Evolutionary conservation across 192 early-diverging fungal species (phyloP).

Genomic region (Glomus cerebriforme): DNA sequence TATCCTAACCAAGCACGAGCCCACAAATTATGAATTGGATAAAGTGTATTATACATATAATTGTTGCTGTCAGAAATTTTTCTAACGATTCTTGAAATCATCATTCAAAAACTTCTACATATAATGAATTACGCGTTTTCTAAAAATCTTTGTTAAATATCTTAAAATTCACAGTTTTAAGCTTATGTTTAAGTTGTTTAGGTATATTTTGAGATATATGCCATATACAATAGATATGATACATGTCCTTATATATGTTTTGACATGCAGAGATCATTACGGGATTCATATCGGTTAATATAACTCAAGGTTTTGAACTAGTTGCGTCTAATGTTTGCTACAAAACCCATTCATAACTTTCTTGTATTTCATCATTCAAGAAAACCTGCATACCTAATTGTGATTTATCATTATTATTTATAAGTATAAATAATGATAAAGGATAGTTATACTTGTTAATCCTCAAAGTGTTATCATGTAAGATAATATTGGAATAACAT

Average conservation of each 20-base stretch:
- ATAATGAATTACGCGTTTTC: background rate
- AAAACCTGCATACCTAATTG: background rate
- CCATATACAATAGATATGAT: conserved; percentile 1
- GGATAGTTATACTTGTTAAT: no score
- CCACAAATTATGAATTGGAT: background rate
- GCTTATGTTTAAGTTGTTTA: background rate
- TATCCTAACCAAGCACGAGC: background rate
- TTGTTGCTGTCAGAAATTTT: background rate
- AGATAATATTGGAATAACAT: no score
- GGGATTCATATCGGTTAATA: background rate
- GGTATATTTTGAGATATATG: background rate
- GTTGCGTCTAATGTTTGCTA: background rate
- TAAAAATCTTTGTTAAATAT: background rate
- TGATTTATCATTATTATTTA: background rate
- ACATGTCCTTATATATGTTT: background rate
- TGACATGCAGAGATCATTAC: background rate
- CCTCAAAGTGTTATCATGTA: no score
- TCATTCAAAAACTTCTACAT: background rate
- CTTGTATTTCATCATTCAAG: background rate
- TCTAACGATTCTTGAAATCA: background rate
- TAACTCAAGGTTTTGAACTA: background rate
- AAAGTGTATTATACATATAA: background rate
- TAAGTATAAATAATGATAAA: background rate
- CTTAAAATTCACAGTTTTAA: background rate
- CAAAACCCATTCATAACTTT: conserved; percentile 1